Evolutionary conservation across 495 filamentous ascomycete species (phyloP).

Genomic region (Neurospora sp.): DNA sequence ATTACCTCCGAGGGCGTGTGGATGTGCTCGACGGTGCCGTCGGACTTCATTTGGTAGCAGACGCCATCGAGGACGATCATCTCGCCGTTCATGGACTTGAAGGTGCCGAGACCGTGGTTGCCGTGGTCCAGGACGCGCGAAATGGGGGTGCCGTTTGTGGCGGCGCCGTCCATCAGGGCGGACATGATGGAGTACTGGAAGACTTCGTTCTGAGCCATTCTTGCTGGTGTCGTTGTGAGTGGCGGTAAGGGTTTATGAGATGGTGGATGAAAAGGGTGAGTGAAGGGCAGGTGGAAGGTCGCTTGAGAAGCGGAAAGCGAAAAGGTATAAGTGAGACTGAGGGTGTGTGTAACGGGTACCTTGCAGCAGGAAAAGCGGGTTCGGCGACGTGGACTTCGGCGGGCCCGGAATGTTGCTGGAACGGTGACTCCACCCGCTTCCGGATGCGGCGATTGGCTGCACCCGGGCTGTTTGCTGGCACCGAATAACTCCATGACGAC

Average conservation of each 20-base stretch:
- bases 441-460: not conserved
- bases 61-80: constrained; percentile 39
- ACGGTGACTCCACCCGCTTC: not conserved
- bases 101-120: constrained; percentile 44
- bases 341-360: not conserved
- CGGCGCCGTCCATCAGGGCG: constrained; percentile 43
- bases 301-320: not conserved
- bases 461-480: not conserved
- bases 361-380: not conserved
- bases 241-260: not conserved
- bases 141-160: constrained; percentile 28
- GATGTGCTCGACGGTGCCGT: constrained; percentile 24
- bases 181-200: constrained; percentile 43
- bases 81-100: constrained; percentile 39
- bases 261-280: not conserved
- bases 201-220: constrained; percentile 32
- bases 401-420: not conserved
- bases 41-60: constrained; percentile 37
- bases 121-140: constrained; percentile 31
- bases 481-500: not conserved
- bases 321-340: not conserved
- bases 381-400: not conserved
- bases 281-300: not conserved
- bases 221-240: not conserved
- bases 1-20: constrained; percentile 11